A percentile compares a stretch with the other conserved stretches of the same genome.
Evolutionary conservation across 2,329 filamentous ascomycete species (phyloP).

Genomic region (Coleophoma cylindrospora): DNA sequence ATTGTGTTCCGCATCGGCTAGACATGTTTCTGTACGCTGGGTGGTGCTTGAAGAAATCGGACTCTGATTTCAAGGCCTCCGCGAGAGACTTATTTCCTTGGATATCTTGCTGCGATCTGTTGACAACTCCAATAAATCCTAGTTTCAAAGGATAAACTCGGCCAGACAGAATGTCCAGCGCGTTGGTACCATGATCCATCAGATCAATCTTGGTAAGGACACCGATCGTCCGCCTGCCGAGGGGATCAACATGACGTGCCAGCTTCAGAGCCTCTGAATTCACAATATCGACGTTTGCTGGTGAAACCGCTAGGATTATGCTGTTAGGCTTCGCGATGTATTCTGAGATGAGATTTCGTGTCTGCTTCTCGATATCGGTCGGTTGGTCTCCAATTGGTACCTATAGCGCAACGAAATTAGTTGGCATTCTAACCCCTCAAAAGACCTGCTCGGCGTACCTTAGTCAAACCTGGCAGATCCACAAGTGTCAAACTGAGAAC

Average conservation of each 20-base stretch:
- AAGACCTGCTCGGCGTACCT: slow-evolving; percentile 48
- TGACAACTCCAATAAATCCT: slow-evolving; percentile 96
- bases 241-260: slow-evolving; percentile 91
- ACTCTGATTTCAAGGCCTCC: slow-evolving; percentile 83
- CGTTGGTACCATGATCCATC: slow-evolving; percentile 98
- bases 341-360: slow-evolving; percentile 90
- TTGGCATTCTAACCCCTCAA: not conserved
- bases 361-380: slow-evolving; percentile 97
- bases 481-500: slow-evolving; percentile 95
- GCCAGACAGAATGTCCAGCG: slow-evolving; percentile 93
- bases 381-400: slow-evolving; percentile 98
- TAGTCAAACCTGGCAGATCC: slow-evolving; percentile 91
- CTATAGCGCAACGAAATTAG: slow-evolving; percentile 32
- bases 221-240: slow-evolving; percentile 91
- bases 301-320: slow-evolving; percentile 93
- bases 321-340: slow-evolving; percentile 99
- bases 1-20: slow-evolving; percentile 87
- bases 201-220: slow-evolving; percentile 95
- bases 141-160: slow-evolving; percentile 95
- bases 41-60: slow-evolving; percentile 95
- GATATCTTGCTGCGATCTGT: slow-evolving; percentile 97
- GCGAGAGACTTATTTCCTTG: slow-evolving; percentile 92
- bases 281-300: slow-evolving; percentile 95
- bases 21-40: slow-evolving; percentile 97
- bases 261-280: slow-evolving; percentile 98